Percentiles rank a stretch among this genome's conserved stretches.
Conservation (phyloP, 78 protist species). For the Dictyostelium purpureum region DNA sequence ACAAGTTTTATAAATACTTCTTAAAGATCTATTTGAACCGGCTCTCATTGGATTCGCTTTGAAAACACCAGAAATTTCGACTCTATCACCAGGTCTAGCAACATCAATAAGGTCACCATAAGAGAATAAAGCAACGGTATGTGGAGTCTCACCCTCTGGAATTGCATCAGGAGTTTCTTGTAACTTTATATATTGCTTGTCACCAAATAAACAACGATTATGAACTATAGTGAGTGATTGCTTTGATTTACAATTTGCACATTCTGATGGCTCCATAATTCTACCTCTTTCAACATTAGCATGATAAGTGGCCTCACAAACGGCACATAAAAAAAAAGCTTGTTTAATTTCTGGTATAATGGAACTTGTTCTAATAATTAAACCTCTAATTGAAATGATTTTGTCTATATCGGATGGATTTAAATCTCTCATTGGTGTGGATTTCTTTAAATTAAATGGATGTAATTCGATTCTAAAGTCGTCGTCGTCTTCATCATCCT, state of each 20-base stretch:
- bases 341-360: conserved; percentile 93
- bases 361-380: conserved; percentile 90
- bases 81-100: conserved; percentile 98
- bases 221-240: conserved; percentile 88
- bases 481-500: not conserved
- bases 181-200: conserved; percentile 95
- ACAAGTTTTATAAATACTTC: conserved; percentile 81
- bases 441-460: conserved; percentile 81
- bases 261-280: conserved; percentile 91
- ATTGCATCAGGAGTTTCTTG: conserved; percentile 97
- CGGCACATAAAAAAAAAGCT: conserved; percentile 82
- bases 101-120: conserved; percentile 94
- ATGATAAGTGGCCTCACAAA: conserved; percentile 62
- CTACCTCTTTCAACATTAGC: conserved; percentile 64
- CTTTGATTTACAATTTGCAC: conserved; percentile 74
- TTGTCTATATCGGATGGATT: conserved; percentile 94
- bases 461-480: conserved; percentile 27
- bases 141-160: conserved; percentile 98
- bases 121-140: conserved; percentile 87
- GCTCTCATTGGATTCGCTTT: conserved; percentile 82
- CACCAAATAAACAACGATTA: conserved; percentile 95
- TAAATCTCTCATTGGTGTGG: conserved; percentile 87
- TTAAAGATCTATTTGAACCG: conserved; percentile 34
- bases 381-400: conserved; percentile 94
- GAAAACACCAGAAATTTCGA: conserved; percentile 97